Evolutionary conservation across 345 rosid species (phyloP), one percentile per base, ranked within the genome.

Genomic region (Ceriops zippeliana): DNA sequence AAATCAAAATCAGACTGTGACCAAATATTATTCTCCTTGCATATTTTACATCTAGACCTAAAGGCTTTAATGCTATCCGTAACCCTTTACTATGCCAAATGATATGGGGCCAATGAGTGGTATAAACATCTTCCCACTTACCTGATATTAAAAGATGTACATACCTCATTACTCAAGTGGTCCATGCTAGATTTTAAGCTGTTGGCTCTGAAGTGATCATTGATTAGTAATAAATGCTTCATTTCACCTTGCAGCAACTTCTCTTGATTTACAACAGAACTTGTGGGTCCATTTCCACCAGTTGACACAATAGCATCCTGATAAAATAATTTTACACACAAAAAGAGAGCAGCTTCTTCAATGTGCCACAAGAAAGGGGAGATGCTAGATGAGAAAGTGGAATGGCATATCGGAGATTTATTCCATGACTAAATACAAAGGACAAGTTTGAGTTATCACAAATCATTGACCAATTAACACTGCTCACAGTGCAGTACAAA

Each of bases 171-270:
- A 76, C 82, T 91, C 49, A 95, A 81, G 81, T 83, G 89, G 73
- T 91, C 97, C 96, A 95, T 83, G 88, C 97, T 90, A 57, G 90
- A 88, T 83, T 81, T 84, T 64, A 95, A 78, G 63, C 85, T 84
- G 78, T 84, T 78, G 59, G 87, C 87, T 85, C 86, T 90, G 66
- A 89, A 83, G 27, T 63, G 86, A 65, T 83, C 91, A 63, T 81
- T 87, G 75, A 80, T 63, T 66, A 84, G 67, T 74, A 84, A 83
- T 62, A 84, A 70, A 67, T 85, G 83, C 61, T 83, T 84, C 52
- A 62, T 76, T 74, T 84, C 90, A 70, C 67, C 61, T 1, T 76
- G 69, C 69, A 77, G 74, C 21, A 63, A 76, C 69, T 58, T 81
- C 68, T 78, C 75, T 79, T 70, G 78, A 78, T 78, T 69, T 4